phyloP scores from a whole-genome alignment of 345 rosid species.

The Firmiana major region DNA sequence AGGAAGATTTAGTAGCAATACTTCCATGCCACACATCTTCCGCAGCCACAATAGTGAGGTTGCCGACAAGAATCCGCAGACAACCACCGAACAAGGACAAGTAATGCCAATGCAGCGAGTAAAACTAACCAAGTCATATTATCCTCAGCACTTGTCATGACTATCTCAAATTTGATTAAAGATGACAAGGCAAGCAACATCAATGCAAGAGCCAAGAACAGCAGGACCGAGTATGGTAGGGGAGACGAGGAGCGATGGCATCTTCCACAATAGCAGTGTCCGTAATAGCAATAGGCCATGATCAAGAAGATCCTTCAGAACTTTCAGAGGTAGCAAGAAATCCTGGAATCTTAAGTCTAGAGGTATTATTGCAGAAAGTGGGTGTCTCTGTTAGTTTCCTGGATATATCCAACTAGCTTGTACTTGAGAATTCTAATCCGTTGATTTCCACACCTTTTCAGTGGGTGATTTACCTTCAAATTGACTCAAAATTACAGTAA shows the following conservation, averaged over 20 bases:
- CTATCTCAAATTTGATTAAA: slow-evolving; percentile 30
- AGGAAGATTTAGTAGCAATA: slow-evolving; percentile 25
- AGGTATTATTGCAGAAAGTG: background rate
- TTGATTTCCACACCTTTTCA: background rate
- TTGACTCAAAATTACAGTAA: background rate
- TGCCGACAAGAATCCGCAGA: slow-evolving; percentile 25
- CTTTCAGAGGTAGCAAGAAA: background rate
- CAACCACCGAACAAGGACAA: slow-evolving; percentile 32
- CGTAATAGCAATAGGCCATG: slow-evolving; percentile 19
- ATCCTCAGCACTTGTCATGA: slow-evolving; percentile 25
- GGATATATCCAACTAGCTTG: background rate
- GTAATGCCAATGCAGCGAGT: slow-evolving; percentile 22
- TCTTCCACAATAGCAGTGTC: slow-evolving; percentile 39
- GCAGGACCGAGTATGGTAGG: slow-evolving; percentile 36
- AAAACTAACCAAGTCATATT: slow-evolving; percentile 42
- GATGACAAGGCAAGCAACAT: slow-evolving; percentile 39
- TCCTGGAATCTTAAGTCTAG: background rate
- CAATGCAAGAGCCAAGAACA: slow-evolving; percentile 39
- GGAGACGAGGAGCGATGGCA: slow-evolving; percentile 27
- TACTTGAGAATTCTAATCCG: no score
- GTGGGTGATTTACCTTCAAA: background rate
- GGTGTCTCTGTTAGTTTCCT: background rate
- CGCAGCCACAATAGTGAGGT: slow-evolving; percentile 29
- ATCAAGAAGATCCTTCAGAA: background rate
- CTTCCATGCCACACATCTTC: slow-evolving; percentile 28